phyloP scores from a whole-genome alignment of 2,329 filamentous ascomycete genomes.

The Alternaria postmessia region DNA sequence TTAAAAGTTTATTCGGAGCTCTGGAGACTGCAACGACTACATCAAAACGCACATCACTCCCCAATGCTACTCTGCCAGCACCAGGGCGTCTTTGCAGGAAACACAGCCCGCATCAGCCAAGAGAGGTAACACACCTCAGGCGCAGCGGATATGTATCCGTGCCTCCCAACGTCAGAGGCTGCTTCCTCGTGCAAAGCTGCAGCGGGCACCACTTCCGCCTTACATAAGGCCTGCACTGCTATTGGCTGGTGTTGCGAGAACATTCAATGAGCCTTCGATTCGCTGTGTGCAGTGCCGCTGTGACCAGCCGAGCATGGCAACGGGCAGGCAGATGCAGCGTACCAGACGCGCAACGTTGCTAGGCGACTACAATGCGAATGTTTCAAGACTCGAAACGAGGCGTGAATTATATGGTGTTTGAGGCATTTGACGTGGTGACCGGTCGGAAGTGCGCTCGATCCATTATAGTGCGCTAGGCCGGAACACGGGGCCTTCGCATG shows the following conservation, averaged over 20 bases:
- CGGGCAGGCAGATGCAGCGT: constrained; percentile 1
- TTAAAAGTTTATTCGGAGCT: background rate
- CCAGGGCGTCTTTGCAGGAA: background rate
- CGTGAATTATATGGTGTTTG: constrained; percentile 14
- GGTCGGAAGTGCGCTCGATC: constrained; percentile 20
- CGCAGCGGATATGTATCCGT: constrained; percentile 28
- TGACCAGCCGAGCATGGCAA: background rate
- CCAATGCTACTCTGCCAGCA: background rate
- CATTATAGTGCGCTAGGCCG: constrained; percentile 26
- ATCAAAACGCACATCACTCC: background rate
- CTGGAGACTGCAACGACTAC: background rate
- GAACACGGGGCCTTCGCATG: constrained; percentile 27
- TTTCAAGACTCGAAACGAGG: background rate
- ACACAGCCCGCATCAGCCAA: constrained; percentile 11
- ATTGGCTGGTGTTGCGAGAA: constrained; percentile 19
- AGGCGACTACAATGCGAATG: background rate
- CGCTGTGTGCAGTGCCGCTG: constrained; percentile 1
- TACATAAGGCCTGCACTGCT: constrained; percentile 21
- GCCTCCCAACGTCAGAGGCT: constrained; percentile 10
- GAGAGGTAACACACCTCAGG: constrained; percentile 7
- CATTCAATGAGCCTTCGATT: background rate
- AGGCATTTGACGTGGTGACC: constrained; percentile 32
- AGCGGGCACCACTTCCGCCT: constrained; percentile 3
- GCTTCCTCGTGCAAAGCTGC: background rate
- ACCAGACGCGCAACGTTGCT: background rate